Evolutionary conservation across 768 basidiomycete species (phyloP).

Genomic region (Boletus insuetus): DNA sequence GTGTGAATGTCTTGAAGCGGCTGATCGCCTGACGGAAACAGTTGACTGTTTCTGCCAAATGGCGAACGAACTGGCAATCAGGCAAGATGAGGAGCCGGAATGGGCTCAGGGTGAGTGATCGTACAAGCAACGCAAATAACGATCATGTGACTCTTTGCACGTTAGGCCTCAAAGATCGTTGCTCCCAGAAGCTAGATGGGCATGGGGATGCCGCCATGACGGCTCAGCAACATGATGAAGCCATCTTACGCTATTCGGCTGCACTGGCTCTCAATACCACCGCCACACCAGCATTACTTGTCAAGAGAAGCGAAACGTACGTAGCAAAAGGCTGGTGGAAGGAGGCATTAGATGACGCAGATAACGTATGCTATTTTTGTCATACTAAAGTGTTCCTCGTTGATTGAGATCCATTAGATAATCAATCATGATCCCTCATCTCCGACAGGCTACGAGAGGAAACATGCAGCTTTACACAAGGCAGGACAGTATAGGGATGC

Average conservation of each 20-base stretch:
- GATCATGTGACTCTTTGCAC: too few relatives aligned
- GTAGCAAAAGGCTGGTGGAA: background rate
- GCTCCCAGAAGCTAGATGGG: background rate
- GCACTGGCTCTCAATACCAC: background rate
- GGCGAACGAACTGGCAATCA: background rate
- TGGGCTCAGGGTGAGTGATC: background rate
- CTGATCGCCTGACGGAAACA: background rate
- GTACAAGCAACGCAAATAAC: too few relatives aligned
- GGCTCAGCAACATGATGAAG: background rate
- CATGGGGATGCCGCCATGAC: background rate
- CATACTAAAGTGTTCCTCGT: too few relatives aligned
- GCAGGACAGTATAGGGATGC: too few relatives aligned
- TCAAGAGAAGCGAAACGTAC: background rate
- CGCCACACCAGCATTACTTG: background rate
- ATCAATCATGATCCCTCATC: too few relatives aligned
- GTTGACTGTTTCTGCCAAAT: background rate
- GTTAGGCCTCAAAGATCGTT: background rate
- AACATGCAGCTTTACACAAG: too few relatives aligned
- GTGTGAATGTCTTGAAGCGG: background rate
- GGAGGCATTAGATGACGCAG: background rate
- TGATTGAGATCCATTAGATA: too few relatives aligned
- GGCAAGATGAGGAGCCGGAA: background rate
- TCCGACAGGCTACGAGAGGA: too few relatives aligned
- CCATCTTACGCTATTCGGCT: background rate
- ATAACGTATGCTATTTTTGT: background rate